Evolutionary conservation across 164 flowering plant genomes (phyloP), one percentile per base, ranked within the genome.

Genomic region (Berberis thunbergii): DNA sequence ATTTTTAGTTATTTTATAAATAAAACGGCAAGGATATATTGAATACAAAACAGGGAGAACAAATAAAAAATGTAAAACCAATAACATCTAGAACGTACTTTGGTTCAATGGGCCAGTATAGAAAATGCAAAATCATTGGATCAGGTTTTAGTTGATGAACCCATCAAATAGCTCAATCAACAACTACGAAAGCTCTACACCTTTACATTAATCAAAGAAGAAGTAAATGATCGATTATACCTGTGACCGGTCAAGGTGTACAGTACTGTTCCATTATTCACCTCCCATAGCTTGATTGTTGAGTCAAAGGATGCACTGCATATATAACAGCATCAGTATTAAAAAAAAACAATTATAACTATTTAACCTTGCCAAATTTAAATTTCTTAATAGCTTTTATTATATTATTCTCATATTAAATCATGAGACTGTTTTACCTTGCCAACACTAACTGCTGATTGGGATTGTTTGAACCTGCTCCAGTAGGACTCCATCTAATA

Each of bases 401-500:
- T 49, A 6, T 49, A 49, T 49, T 49, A 52, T 52, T 11, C 4
- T 12, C 13, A 1, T 52, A 6, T 57, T 3, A 40, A 41, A 40
- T 2, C 38, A 49, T 39, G 41, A 60, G 39, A 6, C 42, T 60
- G 49, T 41, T 57, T 45, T 72, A 93, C 98, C 97, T 93, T 50
- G 97, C 98, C 65, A 93, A 75, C 67, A 90, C 72, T 70, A 91
- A 75, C 59, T 79, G 84, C 71, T 86, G 87, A 71, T 89, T 94
- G 6, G 96, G 94, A 69, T 94, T 91, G 77, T 70, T 85, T 26
- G 99, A 84, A 42, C 91, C 88, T 2, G 81, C 82, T n/a, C 99
- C 99, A 65, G 97, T 87, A 55, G 97, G 99, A 71, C 94, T 89
- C 99, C 99, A 94, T 77, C 91, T 79, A 55, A 94, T 82, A 4